Percentiles rank a stretch among this genome's conserved stretches.
These are phyloP conservation scores for Maudiozyma bulderi DNA, from an alignment of 805 yeast species.

Conservation along the genomic window DNA sequence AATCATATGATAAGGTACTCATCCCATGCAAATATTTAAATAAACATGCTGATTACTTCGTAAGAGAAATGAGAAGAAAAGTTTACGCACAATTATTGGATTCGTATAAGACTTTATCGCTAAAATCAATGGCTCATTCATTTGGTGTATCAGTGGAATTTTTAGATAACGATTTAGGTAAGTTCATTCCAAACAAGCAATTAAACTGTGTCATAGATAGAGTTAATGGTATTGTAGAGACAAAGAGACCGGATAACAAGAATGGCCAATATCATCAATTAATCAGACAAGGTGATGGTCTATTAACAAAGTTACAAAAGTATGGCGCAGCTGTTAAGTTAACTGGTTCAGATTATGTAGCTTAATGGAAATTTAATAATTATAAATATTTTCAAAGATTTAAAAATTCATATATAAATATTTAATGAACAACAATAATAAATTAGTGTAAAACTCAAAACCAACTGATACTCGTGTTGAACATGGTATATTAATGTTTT, in stretches of 20 bases:
- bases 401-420: not conserved
- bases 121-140: slow-evolving; percentile 87
- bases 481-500: not conserved
- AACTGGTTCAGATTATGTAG: slow-evolving; percentile 76
- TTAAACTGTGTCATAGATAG: slow-evolving; percentile 92
- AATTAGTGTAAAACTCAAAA: too few relatives aligned
- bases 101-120: slow-evolving; percentile 81
- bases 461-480: too few relatives aligned
- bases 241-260: slow-evolving; percentile 93
- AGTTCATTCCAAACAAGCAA: slow-evolving; percentile 86
- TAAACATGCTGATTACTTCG: slow-evolving; percentile 72
- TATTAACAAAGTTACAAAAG: slow-evolving; percentile 89
- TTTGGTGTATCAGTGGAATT: slow-evolving; percentile 86
- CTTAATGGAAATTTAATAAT: slow-evolving; percentile 1
- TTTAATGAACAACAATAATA: not conserved
- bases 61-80: slow-evolving; percentile 89
- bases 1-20: slow-evolving; percentile 66
- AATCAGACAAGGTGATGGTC: slow-evolving; percentile 84
- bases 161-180: slow-evolving; percentile 77
- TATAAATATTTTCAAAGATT: not conserved
- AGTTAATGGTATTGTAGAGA: slow-evolving; percentile 89
- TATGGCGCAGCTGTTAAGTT: slow-evolving; percentile 95
- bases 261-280: slow-evolving; percentile 84
- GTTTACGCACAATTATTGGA: slow-evolving; percentile 91
- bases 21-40: slow-evolving; percentile 56